Evolutionary conservation across 139 green algal species (phyloP), one percentile per base, ranked within the genome.

Genomic region (Mychonastes homosphaera): DNA sequence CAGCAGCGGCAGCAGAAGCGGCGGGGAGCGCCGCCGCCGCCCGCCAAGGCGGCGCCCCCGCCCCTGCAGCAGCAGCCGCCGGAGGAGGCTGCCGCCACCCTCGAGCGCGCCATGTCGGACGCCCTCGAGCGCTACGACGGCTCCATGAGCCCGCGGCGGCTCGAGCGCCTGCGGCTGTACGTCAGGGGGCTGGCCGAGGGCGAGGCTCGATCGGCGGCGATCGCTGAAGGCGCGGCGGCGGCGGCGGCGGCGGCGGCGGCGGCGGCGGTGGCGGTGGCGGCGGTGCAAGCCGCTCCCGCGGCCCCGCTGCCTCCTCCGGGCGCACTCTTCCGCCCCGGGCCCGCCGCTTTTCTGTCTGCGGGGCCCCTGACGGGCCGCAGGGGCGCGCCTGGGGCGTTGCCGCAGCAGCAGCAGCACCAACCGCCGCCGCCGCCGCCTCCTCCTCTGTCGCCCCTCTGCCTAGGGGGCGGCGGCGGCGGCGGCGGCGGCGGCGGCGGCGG

Each of bases 381-480:
- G n/a, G n/a, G n/a, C n/a, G n/a, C n/a, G n/a, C n/a, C n/a, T n/a
- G n/a, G n/a, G n/a, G n/a, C n/a, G n/a, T n/a, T n/a, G n/a, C n/a
- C n/a, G 52, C 43, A 55, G 28, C 28, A 63, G 41, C 56, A 40
- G 56, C 38, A 62, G 43, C 29, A 38, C 2, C 4, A 40, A 44
- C 29, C 6, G 44, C 10, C 18, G n/a, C 8, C 2, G 8, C 47
- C 35, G 47, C 33, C 5, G 26, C 12, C 29, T 29, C 26, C 24
- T 39, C 18, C 27, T 4, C 18, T 4, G 50, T 32, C 23, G 49
- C 27, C 16, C 30, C 48, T 38, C 28, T 18, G 9, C 15, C 5
- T 6, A 18, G 8, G 12, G 28, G 24, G 50, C 50, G 28, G 15
- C n/a, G 50, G 10, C 52, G 19, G 3, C 52, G 34, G 34, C 29